Evolutionary conservation across 2,329 filamentous ascomycete species (phyloP), one percentile per base, ranked within the genome.

Genomic region (Talaromyces sp.): DNA sequence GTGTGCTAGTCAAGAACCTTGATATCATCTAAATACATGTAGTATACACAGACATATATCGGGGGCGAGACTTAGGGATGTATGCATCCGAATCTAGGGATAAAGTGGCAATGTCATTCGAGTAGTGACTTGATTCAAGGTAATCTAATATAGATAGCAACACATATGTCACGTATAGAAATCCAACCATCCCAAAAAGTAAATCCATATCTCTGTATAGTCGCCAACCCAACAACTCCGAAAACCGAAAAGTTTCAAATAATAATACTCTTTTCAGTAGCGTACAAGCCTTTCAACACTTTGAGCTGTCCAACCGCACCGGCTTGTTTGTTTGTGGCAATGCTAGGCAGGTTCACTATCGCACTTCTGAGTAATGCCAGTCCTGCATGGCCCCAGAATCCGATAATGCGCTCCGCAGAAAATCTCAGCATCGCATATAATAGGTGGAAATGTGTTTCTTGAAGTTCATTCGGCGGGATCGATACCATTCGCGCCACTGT

Each of bases 381-480:
- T 0, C 87, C 93, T 8, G 90, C 87, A 59, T 87, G 88, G 0
- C 93, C 94, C 72, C 93, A 99, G 70, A 95, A 92, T 15, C 83
- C 82, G 58, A 97, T 80, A 71, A 98, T 92, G 19, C 90, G 88
- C 62, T 87, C 84, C 68, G 92, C 89, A 67, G 90, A 90, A 27
- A 89, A 86, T 62, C 90, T 85, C 35, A 94, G 86, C 84, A 94
- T 88, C 8, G 87, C 83, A 66, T 88, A 86, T 47, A 94, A 80
- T 1, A 93, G 86, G 5, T 89, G 83, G 67, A 88, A 86, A 69
- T 93, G 90, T 0, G 90, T 93, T 67, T 89, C 86, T n/a, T 88
- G 90, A 10, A 90, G 84, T 68, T 91, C 84, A 10, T 79, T 76
- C 0, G 87, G 73, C 0, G 92, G 89, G 0, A 91, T 90, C 74